Base-by-base conservation (phyloP, 306 rosid species). In the Glycyrrhiza uralensis region DNA sequence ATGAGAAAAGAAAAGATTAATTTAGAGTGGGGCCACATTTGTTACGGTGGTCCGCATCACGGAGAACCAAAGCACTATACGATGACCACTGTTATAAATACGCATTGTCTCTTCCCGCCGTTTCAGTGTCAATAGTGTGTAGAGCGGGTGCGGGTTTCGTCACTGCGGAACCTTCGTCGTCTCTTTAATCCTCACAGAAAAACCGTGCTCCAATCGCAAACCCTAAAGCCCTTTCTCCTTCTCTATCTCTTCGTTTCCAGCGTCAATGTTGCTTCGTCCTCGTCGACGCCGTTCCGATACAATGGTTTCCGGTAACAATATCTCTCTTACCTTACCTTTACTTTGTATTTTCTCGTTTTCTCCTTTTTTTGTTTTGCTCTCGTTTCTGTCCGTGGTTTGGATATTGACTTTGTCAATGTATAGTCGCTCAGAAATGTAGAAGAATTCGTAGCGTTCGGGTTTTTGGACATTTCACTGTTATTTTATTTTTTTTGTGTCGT, bases 231-330 rank as follows among this genome's bases (percentile, higher is more conserved):
- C 49, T 45, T 14, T 15, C n/a, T 46, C 45, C 26, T 2, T 13
- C 6, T 19, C 10, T 50, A 29, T 66, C n/a, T 9, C 4, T 55
- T 13, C 29, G 10, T 24, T 1, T n/a, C 42, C 66, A 11, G 19
- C 54, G 0, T 44, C 74, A 69, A 88, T 86, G 94, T 85, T 84
- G 79, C 89, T 84, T 58, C 91, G 91, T 84, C 72, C 89, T 60
- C 89, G 79, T 44, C 57, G 66, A 12, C 30, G 44, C 20, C 20
- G 22, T 12, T 18, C 86, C 41, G 20, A 18, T 15, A 23, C 65
- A 3, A 2, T 38, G 1, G 7, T 33, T 54, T 80, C 85, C 2
- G 87, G 94, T 88, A 60, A 72, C 45, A 17, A 49, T 61, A 45
- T 49, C 20, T 32, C 30, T 71, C 60, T 44, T 1, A 2, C 2